Base-by-base conservation (phyloP, 768 basidiomycete species). In the Mycena galericulata region DNA sequence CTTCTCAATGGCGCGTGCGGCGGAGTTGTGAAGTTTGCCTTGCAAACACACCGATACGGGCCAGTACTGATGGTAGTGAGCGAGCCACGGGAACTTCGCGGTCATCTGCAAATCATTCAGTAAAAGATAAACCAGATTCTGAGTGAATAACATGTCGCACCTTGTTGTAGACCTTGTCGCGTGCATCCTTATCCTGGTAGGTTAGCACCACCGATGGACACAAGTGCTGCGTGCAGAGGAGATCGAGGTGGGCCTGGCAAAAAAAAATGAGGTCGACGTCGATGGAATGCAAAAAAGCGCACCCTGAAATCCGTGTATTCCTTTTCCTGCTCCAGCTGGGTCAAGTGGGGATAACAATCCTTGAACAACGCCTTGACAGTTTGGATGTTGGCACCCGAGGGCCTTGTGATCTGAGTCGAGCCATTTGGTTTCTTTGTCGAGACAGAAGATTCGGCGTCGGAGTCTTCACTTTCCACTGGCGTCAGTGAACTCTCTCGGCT, bases 1-100 rank as follows among this genome's bases (percentile, higher is more conserved):
- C 43, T 30, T 45, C 14, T 30, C 56, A 12, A 45, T 20, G 29
- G 56, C 8, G 56, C 46, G 58, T 22, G 56, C 56, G 38, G 62
- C 41, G 4, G 62, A 63, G 29, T 63, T 63, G 51, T 63, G 62
- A 11, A 63, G 51, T 34, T 63, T 63, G 41, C 41, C 38, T 22
- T 63, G 62, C 38, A 63, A 46, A 54, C 50, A 54, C 12, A 63
- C 50, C 22, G 47, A 9, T 9, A 30, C 41, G 41, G 62, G 62
- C 62, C 62, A 63, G 32, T n/a, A 24, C 26, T 45, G 24, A 20
- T 22, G n/a, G n/a, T 26, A 63, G 15, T 29, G 30, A 34, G 22
- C 30, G 27, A 63, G 47, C 60, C 60, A 62, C 11, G 34, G 38
- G 50, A 51, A 62, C 17, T n/a, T 40, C 20, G 40, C 34, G 50